Base-by-base conservation (phyloP, 2,329 filamentous ascomycete species). In the Aspergillus sp. region DNA sequence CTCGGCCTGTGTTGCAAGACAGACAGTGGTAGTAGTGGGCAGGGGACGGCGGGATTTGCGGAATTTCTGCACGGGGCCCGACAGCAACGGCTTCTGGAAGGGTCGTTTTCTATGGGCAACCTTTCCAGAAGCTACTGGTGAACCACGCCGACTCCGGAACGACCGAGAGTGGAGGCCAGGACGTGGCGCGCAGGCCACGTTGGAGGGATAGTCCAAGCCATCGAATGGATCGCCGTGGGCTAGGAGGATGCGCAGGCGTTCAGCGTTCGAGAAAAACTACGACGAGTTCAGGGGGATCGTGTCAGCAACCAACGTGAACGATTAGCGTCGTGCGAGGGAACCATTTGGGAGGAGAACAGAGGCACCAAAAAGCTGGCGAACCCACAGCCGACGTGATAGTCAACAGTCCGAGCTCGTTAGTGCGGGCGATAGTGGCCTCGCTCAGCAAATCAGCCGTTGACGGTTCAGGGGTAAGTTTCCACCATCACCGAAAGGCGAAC, bases 1-100 rank as follows among this genome's bases (percentile, higher is more conserved):
- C 61, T 89, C 84, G 26, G 79, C 77, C 50, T 79, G 78, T 49
- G 79, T 74, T 52, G 75, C 26, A 1, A 30, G 26, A 30, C 26
- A 30, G 10, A 30, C 26, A 2, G 26, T 22, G 7, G 22, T 22
- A 22, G 22, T 22, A 7, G 22, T 11, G 26, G 26, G 26, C 26
- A 30, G 63, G 59, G 63, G 65, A 58, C 66, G 69, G 19, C 69
- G 58, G 52, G 61, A 61, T 59, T 76, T 74, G 52, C 68, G 62
- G 38, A 67, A 60, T 47, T 66, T 66, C 8, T 50, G 47, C 33
- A 58, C 19, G 30, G 35, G 17, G 19, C 49, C 55, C 33, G 58
- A 45, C 51, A 45, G 38, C 51, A 33, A 38, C 33, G 38, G 50
- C 48, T 59, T 61, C 22, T 60, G 51, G 5, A 61, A 52, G 17